Base-by-base conservation (phyloP, 2,329 filamentous ascomycete species). In the Acephala macrosclerotiorum region DNA sequence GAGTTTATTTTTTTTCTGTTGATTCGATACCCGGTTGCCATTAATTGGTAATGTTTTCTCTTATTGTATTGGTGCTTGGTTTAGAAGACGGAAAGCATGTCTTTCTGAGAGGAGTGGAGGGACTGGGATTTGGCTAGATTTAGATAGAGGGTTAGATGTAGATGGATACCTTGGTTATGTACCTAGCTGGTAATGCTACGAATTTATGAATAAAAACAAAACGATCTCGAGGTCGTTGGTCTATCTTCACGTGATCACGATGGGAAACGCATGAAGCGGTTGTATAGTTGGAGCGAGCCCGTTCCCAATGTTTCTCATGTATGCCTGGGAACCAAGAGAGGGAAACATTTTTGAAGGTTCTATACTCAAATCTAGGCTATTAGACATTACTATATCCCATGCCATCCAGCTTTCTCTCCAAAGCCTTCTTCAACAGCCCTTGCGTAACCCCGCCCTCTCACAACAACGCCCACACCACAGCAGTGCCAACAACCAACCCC, bases 1-100 rank as follows among this genome's bases (percentile, higher is more conserved):
- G 25, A 5, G 49, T 20, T 49, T 20, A 5, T 20, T 12, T 20
- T 49, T 25, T 20, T 6, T 12, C 6, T 29, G 12, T 53, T 29
- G 3, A 3, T 53, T 53, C 29, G 49, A 53, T 53, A 53, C 49
- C 49, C 49, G 45, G 22, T 53, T 53, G 18, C 25, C 47, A 55
- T 45, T 63, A 58, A 57, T 58, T 63, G 61, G 61, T 63, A 63
- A 63, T 63, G 61, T 63, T 47, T 63, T 63, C 58, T 58, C 3
- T 40, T 18, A 20, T 22, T 49, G 20, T 22, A 33, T 49, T 22
- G 45, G 45, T 33, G 49, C 29, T 53, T 53, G 22, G 49, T 29
- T 53, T 53, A 33, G 49, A 53, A 29, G 18, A 51, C 11, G 47
- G 25, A 51, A 25, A 29, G 47, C 12, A n/a, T n/a, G n/a, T n/a